Evolutionary conservation across 139 green algal genomes (phyloP).

Genomic region (Deuterostichococcus epilithicus): DNA sequence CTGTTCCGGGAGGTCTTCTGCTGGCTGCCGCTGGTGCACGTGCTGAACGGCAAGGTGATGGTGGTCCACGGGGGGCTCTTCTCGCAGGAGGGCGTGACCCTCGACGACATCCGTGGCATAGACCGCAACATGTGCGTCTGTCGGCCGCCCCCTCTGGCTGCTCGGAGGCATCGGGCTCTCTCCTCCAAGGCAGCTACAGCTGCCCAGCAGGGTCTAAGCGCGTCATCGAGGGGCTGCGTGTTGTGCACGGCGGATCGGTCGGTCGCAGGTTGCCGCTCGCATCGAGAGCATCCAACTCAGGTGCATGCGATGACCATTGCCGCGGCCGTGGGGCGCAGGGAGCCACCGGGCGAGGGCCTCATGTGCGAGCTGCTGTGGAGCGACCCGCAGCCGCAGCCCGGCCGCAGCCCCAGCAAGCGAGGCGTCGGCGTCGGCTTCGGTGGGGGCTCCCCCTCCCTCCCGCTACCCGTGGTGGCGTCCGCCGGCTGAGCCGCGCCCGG

Average conservation of each 20-base stretch:
- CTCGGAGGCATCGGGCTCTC: too few species aligned
- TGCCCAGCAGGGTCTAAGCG: too few species aligned
- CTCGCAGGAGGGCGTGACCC: conserved; percentile 74
- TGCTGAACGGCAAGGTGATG: conserved; percentile 78
- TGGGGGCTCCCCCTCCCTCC: too few species aligned
- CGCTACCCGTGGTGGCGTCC: too few species aligned
- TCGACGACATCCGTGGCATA: conserved; percentile 84
- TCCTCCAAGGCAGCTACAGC: too few species aligned
- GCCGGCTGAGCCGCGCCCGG: too few species aligned
- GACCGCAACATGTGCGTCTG: conserved; percentile 61
- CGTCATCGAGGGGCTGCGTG: too few species aligned
- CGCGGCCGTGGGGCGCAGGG: too few species aligned
- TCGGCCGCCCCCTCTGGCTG: background rate
- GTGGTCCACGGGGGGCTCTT: conserved; percentile 95
- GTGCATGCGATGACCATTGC: too few species aligned
- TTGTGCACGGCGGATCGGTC: background rate
- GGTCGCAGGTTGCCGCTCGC: too few species aligned
- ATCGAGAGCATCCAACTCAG: too few species aligned
- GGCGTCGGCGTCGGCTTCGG: conserved; percentile 83
- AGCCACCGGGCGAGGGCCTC: conserved; percentile 91
- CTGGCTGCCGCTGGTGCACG: conserved; percentile 83
- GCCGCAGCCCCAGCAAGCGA: conserved; percentile 81
- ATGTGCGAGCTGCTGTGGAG: conserved; percentile 98
- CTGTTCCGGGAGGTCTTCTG: conserved; percentile 90
- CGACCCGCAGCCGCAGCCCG: conserved; percentile 73